Conservation (phyloP, 2,329 filamentous ascomycete species). For the Phialocephala subalpina region DNA sequence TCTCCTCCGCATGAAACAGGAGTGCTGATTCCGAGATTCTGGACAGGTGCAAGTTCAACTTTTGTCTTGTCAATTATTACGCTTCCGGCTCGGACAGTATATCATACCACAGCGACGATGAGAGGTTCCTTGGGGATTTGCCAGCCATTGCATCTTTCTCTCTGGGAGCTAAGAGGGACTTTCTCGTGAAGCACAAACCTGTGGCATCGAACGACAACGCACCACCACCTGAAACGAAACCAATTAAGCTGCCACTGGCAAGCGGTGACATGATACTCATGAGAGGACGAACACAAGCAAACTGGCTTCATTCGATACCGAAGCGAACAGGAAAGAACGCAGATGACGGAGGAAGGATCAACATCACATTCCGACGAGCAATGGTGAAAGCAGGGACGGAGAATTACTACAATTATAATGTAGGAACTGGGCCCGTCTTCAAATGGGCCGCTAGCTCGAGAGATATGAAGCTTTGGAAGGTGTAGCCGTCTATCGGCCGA, state of each 20-base stretch:
- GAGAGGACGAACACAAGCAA: conserved; percentile 76
- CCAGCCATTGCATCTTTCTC: conserved; percentile 80
- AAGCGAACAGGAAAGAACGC: conserved; percentile 73
- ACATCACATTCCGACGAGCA: conserved; percentile 80
- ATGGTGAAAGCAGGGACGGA: conserved; percentile 77
- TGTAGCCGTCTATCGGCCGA: conserved; percentile 49
- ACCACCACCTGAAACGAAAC: conserved; percentile 47
- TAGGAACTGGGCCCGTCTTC: conserved; percentile 73
- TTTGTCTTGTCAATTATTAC: conserved; percentile 86
- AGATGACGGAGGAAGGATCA: conserved; percentile 71
- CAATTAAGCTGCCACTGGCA: conserved; percentile 61
- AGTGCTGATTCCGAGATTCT: no score
- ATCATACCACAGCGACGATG: conserved; percentile 82
- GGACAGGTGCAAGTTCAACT: conserved; percentile 68
- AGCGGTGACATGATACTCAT: conserved; percentile 84
- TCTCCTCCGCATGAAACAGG: no score
- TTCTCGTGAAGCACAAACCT: conserved; percentile 82
- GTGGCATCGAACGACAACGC: conserved; percentile 46
- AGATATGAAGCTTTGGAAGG: conserved; percentile 49
- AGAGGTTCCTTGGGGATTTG: conserved; percentile 74
- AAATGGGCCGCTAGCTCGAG: conserved; percentile 67
- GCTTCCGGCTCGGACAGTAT: conserved; percentile 80
- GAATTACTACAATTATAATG: conserved; percentile 88
- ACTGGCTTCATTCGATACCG: conserved; percentile 81
- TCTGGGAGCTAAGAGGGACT: conserved; percentile 76